Evolutionary conservation across 2,329 filamentous ascomycete species (phyloP).

Genomic region (Cucurbitaria berberidis): DNA sequence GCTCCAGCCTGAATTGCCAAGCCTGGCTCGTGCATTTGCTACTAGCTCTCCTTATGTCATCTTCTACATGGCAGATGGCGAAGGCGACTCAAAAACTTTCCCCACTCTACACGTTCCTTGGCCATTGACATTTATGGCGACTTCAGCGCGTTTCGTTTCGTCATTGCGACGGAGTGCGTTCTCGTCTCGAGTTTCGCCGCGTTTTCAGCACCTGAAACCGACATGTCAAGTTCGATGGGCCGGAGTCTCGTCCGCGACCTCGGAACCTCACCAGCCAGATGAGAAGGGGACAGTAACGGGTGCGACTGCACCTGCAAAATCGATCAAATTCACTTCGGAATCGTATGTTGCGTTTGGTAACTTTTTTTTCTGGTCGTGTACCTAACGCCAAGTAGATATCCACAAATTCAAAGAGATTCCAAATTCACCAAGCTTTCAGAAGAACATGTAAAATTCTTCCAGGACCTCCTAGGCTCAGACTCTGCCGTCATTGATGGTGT

Average conservation of each 20-base stretch:
- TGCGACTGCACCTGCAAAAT: conserved; percentile 47
- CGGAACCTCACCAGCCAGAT: conserved; percentile 50
- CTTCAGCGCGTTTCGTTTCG: conserved; percentile 40
- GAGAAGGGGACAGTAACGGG: conserved; percentile 43
- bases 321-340: conserved; percentile 80
- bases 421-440: conserved; percentile 74
- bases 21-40: conserved; percentile 36
- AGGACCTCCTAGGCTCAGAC: conserved; percentile 75
- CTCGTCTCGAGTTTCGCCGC: conserved; percentile 31
- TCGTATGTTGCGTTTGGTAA: conserved; percentile 56
- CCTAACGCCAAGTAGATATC: conserved; percentile 60
- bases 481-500: conserved; percentile 86
- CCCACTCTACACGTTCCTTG: conserved; percentile 25
- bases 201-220: conserved; percentile 32
- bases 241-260: conserved; percentile 47
- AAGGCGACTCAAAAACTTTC: conserved; percentile 22
- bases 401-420: conserved; percentile 77
- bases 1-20: conserved; percentile 46
- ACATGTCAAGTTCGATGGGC: conserved; percentile 46
- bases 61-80: conserved; percentile 23
- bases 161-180: conserved; percentile 42
- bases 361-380: neutral
- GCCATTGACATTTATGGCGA: conserved; percentile 40
- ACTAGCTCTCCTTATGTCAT: conserved; percentile 34
- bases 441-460: conserved; percentile 85